A percentile compares a stretch with the other conserved stretches of the same genome.
phyloP scores from a whole-genome alignment of 306 rosid genomes.

The Carpinus viminea region DNA sequence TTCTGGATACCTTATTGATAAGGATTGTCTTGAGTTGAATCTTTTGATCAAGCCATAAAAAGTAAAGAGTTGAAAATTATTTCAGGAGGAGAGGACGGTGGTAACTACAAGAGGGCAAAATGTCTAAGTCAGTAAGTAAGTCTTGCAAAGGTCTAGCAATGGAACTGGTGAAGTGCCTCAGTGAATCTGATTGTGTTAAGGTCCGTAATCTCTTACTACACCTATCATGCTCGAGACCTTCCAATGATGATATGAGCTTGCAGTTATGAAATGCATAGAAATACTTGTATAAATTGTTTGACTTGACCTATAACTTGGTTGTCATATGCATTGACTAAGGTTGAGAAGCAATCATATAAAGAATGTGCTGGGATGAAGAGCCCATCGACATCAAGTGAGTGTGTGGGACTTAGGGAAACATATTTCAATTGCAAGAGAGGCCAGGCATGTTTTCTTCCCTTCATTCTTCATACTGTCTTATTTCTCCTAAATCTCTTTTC shows the following conservation, averaged over 20 bases:
- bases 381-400: slow-evolving; percentile 84
- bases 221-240: slow-evolving; percentile 6
- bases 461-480: background rate
- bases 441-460: slow-evolving; percentile 54
- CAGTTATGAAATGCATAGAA: background rate
- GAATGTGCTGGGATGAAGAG: slow-evolving; percentile 88
- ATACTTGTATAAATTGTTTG: slow-evolving; percentile 23
- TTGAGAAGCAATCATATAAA: slow-evolving; percentile 64
- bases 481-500: background rate
- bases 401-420: slow-evolving; percentile 93
- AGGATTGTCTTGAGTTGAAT: background rate
- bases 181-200: slow-evolving; percentile 91
- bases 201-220: slow-evolving; percentile 22
- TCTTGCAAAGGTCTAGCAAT: slow-evolving; percentile 90
- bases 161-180: slow-evolving; percentile 86
- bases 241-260: background rate
- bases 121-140: no score
- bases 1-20: background rate
- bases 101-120: slow-evolving; percentile 32
- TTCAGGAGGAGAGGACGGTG: slow-evolving; percentile 11
- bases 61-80: background rate
- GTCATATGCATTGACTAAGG: slow-evolving; percentile 37
- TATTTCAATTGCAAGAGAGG: slow-evolving; percentile 98
- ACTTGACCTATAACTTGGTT: slow-evolving; percentile 20
- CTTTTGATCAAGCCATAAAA: background rate